Evolutionary conservation across 225 moss, liverwort and hornwort genomes (phyloP), one percentile per base, ranked within the genome.

Genomic region (Bryum argenteum): DNA sequence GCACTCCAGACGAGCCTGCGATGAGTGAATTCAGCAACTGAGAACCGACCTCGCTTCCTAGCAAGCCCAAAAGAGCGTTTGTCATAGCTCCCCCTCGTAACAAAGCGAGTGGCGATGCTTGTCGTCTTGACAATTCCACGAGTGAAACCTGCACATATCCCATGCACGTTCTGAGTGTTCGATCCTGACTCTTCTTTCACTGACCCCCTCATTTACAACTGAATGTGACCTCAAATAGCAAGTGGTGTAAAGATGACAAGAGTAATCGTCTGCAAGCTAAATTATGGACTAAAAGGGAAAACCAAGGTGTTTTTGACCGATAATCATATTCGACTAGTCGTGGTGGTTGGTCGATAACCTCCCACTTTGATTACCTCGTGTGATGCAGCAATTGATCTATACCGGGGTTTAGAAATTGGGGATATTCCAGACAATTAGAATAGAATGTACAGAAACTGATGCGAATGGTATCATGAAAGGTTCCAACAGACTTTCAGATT

Each of bases 121-220:
- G 86, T 54, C 79, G 81, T 74, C 71, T 87, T 57, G 97, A 79
- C 8, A 98, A 79, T 88, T 98, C 97, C 69, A 98, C 81, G 55
- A 98, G 72, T 58, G 88, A 81, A 54, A 97, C 92, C 94, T 97
- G 83, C 77, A 77, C 45, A 77, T 40, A 69, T 2, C 8, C 15
- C 67, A 74, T 60, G 22, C 57, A 50, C 19, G 41, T 48, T 23
- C 54, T 76, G 21, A 66, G 64, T 33, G 15, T 18, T 5, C 10
- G 15, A 39, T 67, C 39, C 5, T 5, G 13, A 8, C 33, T 66
- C 48, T 18, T 33, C 11, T 47, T n/a, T 44, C 3, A 37, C 8
- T 33, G 33, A 20, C 37, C 8, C 52, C 52, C 39, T 67, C 40
- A 6, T 67, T 40, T 53, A 21, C 21, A 20, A 15, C 22, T 41